Conservation (phyloP, 495 filamentous ascomycete genomes). For the Aspergillus incahuasiensis region DNA sequence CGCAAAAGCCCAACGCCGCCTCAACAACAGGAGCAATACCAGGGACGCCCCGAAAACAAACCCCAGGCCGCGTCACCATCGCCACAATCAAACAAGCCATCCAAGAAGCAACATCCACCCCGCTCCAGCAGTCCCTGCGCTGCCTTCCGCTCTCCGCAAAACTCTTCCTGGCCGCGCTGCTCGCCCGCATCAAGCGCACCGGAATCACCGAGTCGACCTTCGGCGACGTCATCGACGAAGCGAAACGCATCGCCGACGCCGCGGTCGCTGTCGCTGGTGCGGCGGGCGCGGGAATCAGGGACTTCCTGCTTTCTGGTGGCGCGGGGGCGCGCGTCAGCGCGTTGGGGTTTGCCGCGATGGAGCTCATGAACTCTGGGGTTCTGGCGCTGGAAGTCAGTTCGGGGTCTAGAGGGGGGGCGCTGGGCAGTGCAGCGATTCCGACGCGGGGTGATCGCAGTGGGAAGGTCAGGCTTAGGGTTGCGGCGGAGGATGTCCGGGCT, state of each 20-base stretch:
- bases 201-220: conserved; percentile 83
- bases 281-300: conserved; percentile 36
- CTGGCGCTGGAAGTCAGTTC: conserved; percentile 68
- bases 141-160: conserved; percentile 76
- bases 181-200: conserved; percentile 72
- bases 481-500: conserved; percentile 81
- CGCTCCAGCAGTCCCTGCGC: conserved; percentile 82
- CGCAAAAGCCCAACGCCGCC: conserved; percentile 18
- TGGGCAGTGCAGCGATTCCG: conserved; percentile 33
- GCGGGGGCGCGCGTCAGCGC: conserved; percentile 56
- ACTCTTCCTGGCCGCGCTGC: conserved; percentile 74
- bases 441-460: conserved; percentile 76
- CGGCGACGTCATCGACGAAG: conserved; percentile 89
- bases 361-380: conserved; percentile 81
- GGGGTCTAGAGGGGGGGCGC: conserved; percentile 16
- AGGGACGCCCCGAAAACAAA: conserved; percentile 3
- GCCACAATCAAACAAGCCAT: conserved; percentile 90
- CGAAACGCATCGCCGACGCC: conserved; percentile 63
- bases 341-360: conserved; percentile 68
- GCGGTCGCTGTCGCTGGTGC: conserved; percentile 44
- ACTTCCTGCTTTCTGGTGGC: conserved; percentile 40
- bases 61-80: conserved; percentile 71
- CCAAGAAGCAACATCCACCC: conserved; percentile 87
- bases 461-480: conserved; percentile 78
- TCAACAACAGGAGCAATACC: no score